phyloP scores from a whole-genome alignment of 192 early-diverging fungal species.

The Gonapodya prolifera region DNA sequence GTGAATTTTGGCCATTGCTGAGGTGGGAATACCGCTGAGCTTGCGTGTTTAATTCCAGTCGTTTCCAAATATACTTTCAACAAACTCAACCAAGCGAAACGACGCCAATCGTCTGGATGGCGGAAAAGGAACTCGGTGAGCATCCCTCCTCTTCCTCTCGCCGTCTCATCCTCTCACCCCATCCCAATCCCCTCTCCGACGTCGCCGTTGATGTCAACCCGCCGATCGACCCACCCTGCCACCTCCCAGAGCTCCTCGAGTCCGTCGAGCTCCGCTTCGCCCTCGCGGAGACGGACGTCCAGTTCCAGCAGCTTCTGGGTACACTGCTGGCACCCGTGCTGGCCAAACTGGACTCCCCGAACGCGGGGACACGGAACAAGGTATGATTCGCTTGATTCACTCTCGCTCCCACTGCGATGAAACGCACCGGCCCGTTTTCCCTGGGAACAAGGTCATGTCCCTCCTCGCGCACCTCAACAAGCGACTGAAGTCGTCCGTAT shows the following conservation, averaged over 20 bases:
- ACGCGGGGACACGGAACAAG: slow-evolving; percentile 33
- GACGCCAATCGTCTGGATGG: too few relatives aligned
- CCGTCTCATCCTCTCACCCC: too few relatives aligned
- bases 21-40: too few relatives aligned
- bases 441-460: slow-evolving; percentile 44
- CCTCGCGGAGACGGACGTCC: slow-evolving; percentile 51
- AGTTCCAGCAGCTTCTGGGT: slow-evolving; percentile 45
- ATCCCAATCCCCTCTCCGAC: too few relatives aligned
- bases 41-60: too few relatives aligned
- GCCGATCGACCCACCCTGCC: too few relatives aligned
- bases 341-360: slow-evolving; percentile 41
- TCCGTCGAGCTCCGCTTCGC: slow-evolving; percentile 68
- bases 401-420: background rate
- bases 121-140: too few relatives aligned
- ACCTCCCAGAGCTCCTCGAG: slow-evolving; percentile 44
- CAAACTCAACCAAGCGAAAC: too few relatives aligned
- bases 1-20: too few relatives aligned
- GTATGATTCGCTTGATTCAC: slow-evolving; percentile 16
- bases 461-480: slow-evolving; percentile 77
- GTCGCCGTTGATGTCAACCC: too few relatives aligned
- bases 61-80: too few relatives aligned
- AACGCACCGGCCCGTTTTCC: background rate
- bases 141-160: too few relatives aligned
- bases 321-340: slow-evolving; percentile 57
- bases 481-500: slow-evolving; percentile 49